Evolutionary conservation across 2,329 filamentous ascomycete species (phyloP), one percentile per base, ranked within the genome.

Genomic region (Fusarium nodosum): DNA sequence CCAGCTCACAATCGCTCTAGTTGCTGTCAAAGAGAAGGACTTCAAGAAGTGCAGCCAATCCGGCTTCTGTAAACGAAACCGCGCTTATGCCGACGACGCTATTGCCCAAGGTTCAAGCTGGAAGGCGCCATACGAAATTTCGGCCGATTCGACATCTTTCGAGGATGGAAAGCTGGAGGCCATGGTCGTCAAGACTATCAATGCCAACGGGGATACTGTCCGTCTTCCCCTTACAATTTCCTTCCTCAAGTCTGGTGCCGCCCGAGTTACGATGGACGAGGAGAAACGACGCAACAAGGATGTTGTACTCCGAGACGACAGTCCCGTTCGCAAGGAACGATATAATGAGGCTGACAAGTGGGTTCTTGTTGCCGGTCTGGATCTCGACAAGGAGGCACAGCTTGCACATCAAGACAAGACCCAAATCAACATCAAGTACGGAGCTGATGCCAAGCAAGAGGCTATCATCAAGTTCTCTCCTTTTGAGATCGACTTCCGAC

Each of bases 41-140:
- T 99, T 98, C 86, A 99, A 98, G 79, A 97, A 92, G 75, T 99
- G 96, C 83, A 84, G 92, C 72, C 95, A 99, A 79, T 96, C 95
- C 7, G 96, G 96, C 75, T 99, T 99, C 84, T 99, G 96, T 83
- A 96, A 94, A 79, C 92, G 96, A 71, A 98, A 98, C 82, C 90
- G 96, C 78, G 92, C 88, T 39, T 94, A 92, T 78, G 96, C 96
- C 77, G 94, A 98, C 80, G 84, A 87, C 68, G 93, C 90, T 67
- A 81, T 87, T 46, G 82, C 88, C 42, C 82, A 88, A 58, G 89
- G 88, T 64, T 85, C 88, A 11, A 84, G 85, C 30, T 97, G 93
- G 92, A 84, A 84, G 71, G 90, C 93, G 10, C 95, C 95, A 1
- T 99, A 98, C 82, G 85, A 86, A 68, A 85, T 99, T 69, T 84